Evolutionary conservation across 306 rosid species (phyloP), one percentile per base, ranked within the genome.

Genomic region (Rosa chinensis): DNA sequence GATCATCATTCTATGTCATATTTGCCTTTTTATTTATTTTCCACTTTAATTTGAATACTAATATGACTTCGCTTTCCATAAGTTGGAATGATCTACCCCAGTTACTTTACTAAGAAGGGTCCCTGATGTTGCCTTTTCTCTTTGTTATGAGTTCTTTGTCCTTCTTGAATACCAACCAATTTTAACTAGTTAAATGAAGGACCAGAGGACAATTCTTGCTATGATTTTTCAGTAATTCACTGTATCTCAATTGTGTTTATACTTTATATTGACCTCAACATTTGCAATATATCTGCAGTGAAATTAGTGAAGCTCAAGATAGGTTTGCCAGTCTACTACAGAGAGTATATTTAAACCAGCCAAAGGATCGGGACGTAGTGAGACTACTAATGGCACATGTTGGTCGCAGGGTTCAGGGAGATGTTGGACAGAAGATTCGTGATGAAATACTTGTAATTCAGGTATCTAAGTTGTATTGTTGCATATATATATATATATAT

Each of bases 391-490:
- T 70, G 75, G 28, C 59, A 47, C 75, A 70, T 74, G 82, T 78
- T 70, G 85, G 79, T 73, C 70, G 83, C 45, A 76, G 3, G 80
- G 82, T 80, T 39, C 47, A 66, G 12, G 85, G 85, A 20, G 81
- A 85, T 78, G 81, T 63, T 69, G 88, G 88, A 16, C 88, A 85
- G 81, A 69, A 78, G 74, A 85, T 85, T 39, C 80, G 88, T 7
- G 88, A 78, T 81, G 86, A 85, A 69, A 85, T 85, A 61, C 83
- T 85, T 74, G 52, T 81, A 18, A 64, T 85, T 78, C 88, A 78
- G 85, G 88, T 85, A 75, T 68, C 3, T 61, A n/a, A 58, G 28
- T 16, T 63, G 67, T 63, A 32, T 56, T 76, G 25, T 23, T 55
- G 21, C 52, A 39, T 6, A 32, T 2, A 32, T 18, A 35, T 14